These are phyloP conservation scores for Papilionanthe hybrid DNA, from an alignment of 116 monocot species.

Conservation along the genomic window DNA sequence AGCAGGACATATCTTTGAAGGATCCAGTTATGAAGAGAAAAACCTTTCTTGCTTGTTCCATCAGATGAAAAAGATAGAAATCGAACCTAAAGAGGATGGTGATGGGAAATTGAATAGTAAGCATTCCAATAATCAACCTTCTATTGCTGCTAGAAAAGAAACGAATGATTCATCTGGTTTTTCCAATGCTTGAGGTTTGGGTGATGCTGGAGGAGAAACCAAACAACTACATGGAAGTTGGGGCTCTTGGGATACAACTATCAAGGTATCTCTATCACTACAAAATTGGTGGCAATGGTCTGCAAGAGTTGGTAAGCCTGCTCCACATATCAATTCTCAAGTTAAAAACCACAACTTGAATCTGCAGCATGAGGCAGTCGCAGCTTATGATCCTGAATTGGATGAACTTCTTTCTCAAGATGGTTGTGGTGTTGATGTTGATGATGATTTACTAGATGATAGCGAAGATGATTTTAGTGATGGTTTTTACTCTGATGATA, in stretches of 20 bases:
- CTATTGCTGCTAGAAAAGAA: conserved; percentile 21
- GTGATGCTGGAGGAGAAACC: conserved; percentile 4
- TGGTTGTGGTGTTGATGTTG: conserved; percentile 18
- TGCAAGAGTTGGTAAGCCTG: conserved; percentile 23
- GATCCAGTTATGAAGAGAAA: conserved; percentile 8
- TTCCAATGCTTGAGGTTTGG: neutral
- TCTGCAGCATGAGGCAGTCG: conserved; percentile 8
- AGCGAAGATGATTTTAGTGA: conserved; percentile 59
- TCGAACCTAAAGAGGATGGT: conserved; percentile 27
- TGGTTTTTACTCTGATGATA: conserved; percentile 77
- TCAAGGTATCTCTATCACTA: conserved; percentile 43
- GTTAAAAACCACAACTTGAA: neutral
- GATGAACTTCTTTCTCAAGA: conserved; percentile 18
- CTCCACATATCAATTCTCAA: conserved; percentile 9
- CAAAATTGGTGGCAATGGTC: conserved; percentile 71
- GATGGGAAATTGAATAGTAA: conserved; percentile 43
- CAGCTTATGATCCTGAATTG: conserved; percentile 8
- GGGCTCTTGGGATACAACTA: conserved; percentile 37
- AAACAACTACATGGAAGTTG: conserved; percentile 17
- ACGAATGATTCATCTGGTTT: neutral
- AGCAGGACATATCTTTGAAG: conserved; percentile 16
- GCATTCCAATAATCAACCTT: conserved; percentile 32
- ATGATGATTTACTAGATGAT: conserved; percentile 37
- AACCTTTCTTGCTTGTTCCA: conserved; percentile 26
- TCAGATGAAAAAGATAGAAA: conserved; percentile 20